Conservation (phyloP, 139 green algal species). For the Microglena sp. region DNA sequence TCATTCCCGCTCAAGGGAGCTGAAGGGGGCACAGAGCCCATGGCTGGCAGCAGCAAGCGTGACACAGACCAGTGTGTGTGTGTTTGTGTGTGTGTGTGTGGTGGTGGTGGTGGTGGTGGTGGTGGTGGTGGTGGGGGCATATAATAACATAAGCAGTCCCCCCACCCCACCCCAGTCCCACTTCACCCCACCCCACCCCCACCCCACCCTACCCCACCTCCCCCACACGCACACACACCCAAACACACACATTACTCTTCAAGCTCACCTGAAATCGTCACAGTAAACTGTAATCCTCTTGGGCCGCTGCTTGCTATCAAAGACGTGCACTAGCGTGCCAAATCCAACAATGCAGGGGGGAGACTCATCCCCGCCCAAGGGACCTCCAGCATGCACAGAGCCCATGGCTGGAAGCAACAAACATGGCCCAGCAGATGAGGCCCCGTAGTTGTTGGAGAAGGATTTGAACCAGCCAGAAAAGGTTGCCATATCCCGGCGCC, state of each 20-base stretch:
- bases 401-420: not conserved
- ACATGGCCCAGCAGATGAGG: not conserved
- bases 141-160: too few relatives aligned
- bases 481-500: not conserved
- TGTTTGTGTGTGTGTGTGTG: too few relatives aligned
- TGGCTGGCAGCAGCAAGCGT: not conserved
- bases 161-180: too few relatives aligned
- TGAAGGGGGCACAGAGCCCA: not conserved
- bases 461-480: not conserved
- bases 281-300: not conserved
- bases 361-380: not conserved
- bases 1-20: not conserved
- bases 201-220: too few relatives aligned
- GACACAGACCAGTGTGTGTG: too few relatives aligned
- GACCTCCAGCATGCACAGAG: not conserved
- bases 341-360: not conserved
- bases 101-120: too few relatives aligned
- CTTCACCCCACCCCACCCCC: too few relatives aligned
- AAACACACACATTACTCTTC: not conserved
- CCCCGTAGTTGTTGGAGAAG: not conserved
- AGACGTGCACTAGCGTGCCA: not conserved
- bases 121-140: too few relatives aligned
- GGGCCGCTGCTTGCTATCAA: slow-evolving; percentile 2
- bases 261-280: not conserved
- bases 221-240: not conserved